A percentile compares a stretch with the other conserved stretches of the same genome.
Evolutionary conservation across 495 filamentous ascomycete species (phyloP).

Genomic region (Penicillium canariense): DNA sequence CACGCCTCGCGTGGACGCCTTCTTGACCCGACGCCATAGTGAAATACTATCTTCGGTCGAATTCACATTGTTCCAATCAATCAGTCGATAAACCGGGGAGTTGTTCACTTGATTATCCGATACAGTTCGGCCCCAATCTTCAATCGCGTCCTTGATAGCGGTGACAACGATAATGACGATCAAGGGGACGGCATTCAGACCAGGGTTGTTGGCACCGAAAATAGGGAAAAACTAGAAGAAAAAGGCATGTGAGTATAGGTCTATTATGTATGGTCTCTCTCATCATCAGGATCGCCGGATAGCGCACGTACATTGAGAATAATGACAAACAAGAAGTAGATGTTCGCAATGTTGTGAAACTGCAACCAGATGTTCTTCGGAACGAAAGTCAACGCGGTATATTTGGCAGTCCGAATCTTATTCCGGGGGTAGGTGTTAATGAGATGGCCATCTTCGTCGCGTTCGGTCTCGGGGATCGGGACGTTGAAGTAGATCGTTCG

Average conservation of each 20-base stretch:
- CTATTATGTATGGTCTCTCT: background rate
- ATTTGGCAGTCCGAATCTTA: constrained; percentile 97
- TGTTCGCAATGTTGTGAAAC: constrained; percentile 98
- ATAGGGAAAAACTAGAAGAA: constrained; percentile 81
- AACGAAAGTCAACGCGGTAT: constrained; percentile 93
- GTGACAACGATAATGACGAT: constrained; percentile 95
- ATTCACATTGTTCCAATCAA: constrained; percentile 92
- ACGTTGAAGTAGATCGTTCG: constrained; percentile 80
- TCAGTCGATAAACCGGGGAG: constrained; percentile 84
- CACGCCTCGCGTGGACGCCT: constrained; percentile 71
- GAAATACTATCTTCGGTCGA: constrained; percentile 82
- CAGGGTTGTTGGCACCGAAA: constrained; percentile 90
- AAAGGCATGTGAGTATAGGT: background rate
- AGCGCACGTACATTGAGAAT: constrained; percentile 76
- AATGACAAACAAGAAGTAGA: constrained; percentile 96
- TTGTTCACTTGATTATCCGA: constrained; percentile 97
- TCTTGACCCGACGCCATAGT: constrained; percentile 87
- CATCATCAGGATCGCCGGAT: background rate
- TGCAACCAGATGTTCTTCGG: constrained; percentile 97
- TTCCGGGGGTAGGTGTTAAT: constrained; percentile 73
- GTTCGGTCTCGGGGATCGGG: constrained; percentile 71
- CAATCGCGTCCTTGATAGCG: constrained; percentile 92
- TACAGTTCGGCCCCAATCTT: constrained; percentile 91
- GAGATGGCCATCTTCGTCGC: constrained; percentile 81
- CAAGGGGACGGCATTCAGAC: constrained; percentile 83